A percentile compares a stretch with the other conserved stretches of the same genome.
Conservation (phyloP, 2,329 filamentous ascomycete genomes). For the Emmonsiellopsis sp. region DNA sequence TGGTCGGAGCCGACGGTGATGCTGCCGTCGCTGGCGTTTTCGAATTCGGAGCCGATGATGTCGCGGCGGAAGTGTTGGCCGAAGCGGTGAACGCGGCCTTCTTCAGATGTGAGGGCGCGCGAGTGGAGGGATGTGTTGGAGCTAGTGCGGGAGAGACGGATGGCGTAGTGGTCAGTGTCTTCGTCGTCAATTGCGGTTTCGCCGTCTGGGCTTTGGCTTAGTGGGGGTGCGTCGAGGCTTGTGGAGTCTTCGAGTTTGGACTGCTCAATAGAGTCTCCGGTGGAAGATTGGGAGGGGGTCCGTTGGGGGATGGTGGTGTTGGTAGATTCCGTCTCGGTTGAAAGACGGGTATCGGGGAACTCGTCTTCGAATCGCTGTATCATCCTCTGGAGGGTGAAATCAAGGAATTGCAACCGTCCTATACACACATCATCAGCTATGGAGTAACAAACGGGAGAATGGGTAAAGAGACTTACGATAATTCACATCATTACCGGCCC, state of each 20-base stretch:
- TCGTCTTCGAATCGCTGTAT: constrained; percentile 95
- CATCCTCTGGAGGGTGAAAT: constrained; percentile 78
- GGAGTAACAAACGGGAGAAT: neutral
- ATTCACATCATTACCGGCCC: constrained; percentile 60
- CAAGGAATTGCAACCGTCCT: constrained; percentile 76
- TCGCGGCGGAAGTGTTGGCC: constrained; percentile 58
- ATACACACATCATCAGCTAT: neutral
- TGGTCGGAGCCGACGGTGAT: constrained; percentile 19
- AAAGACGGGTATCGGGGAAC: constrained; percentile 73
- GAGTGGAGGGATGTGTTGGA: constrained; percentile 61
- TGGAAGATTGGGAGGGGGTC: constrained; percentile 26
- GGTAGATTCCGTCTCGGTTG: constrained; percentile 16
- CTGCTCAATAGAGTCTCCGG: constrained; percentile 17
- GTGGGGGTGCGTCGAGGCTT: neutral
- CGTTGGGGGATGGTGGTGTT: constrained; percentile 11
- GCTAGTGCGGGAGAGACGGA: constrained; percentile 48
- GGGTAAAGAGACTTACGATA: constrained; percentile 52
- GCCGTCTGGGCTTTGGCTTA: constrained; percentile 28
- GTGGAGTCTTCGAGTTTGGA: constrained; percentile 22
- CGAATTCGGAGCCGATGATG: constrained; percentile 41
- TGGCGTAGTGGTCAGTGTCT: constrained; percentile 32
- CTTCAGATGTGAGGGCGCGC: constrained; percentile 55
- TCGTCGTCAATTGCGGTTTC: constrained; percentile 31
- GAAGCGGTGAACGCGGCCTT: constrained; percentile 60
- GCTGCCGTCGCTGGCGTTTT: constrained; percentile 14